Percentiles rank a stretch among this genome's conserved stretches.
phyloP scores from a whole-genome alignment of 2,329 filamentous ascomycete genomes.

The Pyrenochaeta sp. region DNA sequence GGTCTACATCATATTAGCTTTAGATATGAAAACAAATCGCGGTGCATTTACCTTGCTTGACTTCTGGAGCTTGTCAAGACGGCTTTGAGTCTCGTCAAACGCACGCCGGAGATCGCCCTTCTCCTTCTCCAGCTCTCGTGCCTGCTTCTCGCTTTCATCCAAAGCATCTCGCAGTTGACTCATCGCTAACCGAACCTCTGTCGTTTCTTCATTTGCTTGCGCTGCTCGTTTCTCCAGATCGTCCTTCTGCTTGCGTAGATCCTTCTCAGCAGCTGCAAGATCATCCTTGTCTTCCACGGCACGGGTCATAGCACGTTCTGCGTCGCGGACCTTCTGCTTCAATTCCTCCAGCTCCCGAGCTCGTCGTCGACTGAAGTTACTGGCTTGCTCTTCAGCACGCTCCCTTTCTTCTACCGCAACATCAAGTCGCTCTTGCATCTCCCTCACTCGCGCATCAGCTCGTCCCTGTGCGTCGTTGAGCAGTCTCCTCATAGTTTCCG shows the following conservation, averaged over 20 bases:
- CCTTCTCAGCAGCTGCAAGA: constrained; percentile 74
- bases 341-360: constrained; percentile 88
- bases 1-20: constrained; percentile 45
- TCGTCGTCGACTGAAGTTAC: constrained; percentile 75
- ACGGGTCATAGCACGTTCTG: constrained; percentile 77
- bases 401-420: constrained; percentile 93
- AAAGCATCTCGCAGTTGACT: constrained; percentile 78
- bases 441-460: constrained; percentile 80
- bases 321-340: constrained; percentile 77
- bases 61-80: constrained; percentile 81
- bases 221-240: constrained; percentile 77
- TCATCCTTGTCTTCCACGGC: constrained; percentile 79
- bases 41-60: constrained; percentile 59
- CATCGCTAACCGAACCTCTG: constrained; percentile 79
- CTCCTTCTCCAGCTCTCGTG: constrained; percentile 83
- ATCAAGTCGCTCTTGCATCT: constrained; percentile 89
- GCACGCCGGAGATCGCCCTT: constrained; percentile 75
- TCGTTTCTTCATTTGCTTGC: constrained; percentile 74
- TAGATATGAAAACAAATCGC: neutral
- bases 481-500: constrained; percentile 91
- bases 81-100: constrained; percentile 77
- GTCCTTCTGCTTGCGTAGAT: constrained; percentile 75
- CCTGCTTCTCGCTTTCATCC: constrained; percentile 86
- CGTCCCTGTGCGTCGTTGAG: constrained; percentile 85
- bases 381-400: constrained; percentile 88